Evolutionary conservation across 1,139 yeast genomes (phyloP).

Genomic region (Scheffersomyces titani): DNA sequence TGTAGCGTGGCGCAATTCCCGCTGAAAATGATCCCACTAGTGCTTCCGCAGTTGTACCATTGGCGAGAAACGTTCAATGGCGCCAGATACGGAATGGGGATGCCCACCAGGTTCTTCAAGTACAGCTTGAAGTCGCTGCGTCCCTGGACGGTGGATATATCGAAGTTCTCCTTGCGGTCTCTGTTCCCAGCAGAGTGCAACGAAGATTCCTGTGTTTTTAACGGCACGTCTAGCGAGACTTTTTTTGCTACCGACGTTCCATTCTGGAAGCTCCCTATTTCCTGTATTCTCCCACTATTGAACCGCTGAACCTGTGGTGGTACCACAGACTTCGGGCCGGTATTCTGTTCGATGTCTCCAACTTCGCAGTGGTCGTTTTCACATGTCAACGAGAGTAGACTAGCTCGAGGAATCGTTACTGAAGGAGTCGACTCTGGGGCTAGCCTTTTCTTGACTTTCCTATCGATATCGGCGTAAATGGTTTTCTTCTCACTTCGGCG

Average conservation of each 20-base stretch:
- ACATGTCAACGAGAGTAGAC: background rate
- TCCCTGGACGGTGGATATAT: constrained; percentile 4
- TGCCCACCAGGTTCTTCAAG: background rate
- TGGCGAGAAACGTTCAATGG: background rate
- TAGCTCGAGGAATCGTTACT: background rate
- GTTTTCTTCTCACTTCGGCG: background rate
- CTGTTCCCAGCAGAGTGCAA: background rate
- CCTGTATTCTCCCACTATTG: background rate
- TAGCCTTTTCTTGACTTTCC: background rate
- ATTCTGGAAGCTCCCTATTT: background rate
- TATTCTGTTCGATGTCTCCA: background rate
- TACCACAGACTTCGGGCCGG: background rate
- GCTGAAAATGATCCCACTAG: background rate
- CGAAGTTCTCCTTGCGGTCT: constrained; percentile 1
- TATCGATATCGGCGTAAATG: background rate
- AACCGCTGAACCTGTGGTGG: background rate
- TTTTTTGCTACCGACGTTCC: background rate
- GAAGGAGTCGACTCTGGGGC: background rate
- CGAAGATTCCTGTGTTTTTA: background rate
- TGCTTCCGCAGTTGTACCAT: background rate
- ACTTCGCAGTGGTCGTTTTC: background rate
- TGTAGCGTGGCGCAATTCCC: background rate
- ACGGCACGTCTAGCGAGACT: background rate
- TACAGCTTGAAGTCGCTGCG: constrained; percentile 3
- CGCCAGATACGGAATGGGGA: background rate